Conservation (phyloP, 805 yeast genomes). For the Kodamaea neixiangensis region DNA sequence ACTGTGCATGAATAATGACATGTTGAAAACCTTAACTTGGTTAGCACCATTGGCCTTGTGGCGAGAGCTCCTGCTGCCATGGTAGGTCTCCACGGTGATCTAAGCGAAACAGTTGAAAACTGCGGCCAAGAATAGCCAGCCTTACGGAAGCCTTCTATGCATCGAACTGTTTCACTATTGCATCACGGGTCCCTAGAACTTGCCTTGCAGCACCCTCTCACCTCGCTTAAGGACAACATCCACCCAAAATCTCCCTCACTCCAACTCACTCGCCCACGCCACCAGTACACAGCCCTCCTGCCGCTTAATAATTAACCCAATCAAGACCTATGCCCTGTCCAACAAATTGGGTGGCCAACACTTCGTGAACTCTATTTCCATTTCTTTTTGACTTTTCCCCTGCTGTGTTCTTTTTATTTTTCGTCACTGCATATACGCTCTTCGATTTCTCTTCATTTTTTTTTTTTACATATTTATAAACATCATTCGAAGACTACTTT, state of each 20-base stretch:
- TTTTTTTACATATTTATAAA: background rate
- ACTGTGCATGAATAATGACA: background rate
- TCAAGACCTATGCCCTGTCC: background rate
- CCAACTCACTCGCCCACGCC: background rate
- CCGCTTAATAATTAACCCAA: background rate
- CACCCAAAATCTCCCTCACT: background rate
- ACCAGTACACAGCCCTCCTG: background rate
- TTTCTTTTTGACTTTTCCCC: background rate
- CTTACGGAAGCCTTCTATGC: background rate
- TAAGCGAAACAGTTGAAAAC: background rate
- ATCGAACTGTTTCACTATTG: background rate
- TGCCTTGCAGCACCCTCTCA: background rate
- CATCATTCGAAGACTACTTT: background rate
- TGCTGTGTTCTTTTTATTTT: constrained; percentile 3
- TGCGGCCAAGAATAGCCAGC: background rate
- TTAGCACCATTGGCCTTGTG: background rate
- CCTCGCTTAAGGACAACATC: background rate
- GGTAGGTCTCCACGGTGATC: background rate
- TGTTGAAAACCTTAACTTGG: background rate
- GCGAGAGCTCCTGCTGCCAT: background rate
- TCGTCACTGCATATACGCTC: background rate
- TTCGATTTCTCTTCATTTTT: background rate
- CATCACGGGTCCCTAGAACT: background rate
- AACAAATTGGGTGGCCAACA: background rate
- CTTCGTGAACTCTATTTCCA: background rate